phyloP scores from a whole-genome alignment of 1,284 basidiomycete species.

The Pulveroboletus sp. region DNA sequence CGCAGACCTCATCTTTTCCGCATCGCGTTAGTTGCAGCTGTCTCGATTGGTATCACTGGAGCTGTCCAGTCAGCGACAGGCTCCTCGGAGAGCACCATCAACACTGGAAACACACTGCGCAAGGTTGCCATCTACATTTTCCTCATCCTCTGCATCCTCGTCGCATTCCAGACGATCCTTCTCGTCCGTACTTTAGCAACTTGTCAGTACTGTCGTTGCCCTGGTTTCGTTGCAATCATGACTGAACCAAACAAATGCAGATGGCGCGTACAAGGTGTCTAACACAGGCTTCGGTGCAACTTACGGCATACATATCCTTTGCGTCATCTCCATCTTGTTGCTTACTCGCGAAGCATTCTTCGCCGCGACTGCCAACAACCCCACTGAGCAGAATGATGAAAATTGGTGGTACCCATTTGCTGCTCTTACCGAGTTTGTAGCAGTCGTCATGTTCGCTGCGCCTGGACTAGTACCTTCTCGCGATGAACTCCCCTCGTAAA shows the following conservation, averaged over 20 bases:
- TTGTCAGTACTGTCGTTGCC: constrained; percentile 18
- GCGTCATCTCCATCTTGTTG: constrained; percentile 41
- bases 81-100: constrained; percentile 10
- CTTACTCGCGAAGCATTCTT: constrained; percentile 46
- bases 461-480: constrained; percentile 47
- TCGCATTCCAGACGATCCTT: constrained; percentile 41
- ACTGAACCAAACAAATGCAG: constrained; percentile 10
- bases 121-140: constrained; percentile 46
- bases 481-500: constrained; percentile 29
- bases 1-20: constrained; percentile 39
- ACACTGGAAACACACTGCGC: constrained; percentile 34
- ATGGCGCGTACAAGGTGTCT: constrained; percentile 24
- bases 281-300: constrained; percentile 32
- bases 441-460: constrained; percentile 41
- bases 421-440: constrained; percentile 46
- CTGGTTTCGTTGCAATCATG: neutral
- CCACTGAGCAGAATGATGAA: constrained; percentile 40
- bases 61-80: constrained; percentile 24
- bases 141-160: constrained; percentile 44
- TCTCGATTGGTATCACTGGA: constrained; percentile 44
- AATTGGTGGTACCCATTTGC: constrained; percentile 49
- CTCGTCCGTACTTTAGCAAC: constrained; percentile 31
- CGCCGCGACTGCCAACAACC: constrained; percentile 37
- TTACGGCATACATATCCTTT: constrained; percentile 40
- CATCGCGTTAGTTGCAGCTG: constrained; percentile 35